Evolutionary conservation across 768 basidiomycete species (phyloP).

Genomic region (Epithele typhae): DNA sequence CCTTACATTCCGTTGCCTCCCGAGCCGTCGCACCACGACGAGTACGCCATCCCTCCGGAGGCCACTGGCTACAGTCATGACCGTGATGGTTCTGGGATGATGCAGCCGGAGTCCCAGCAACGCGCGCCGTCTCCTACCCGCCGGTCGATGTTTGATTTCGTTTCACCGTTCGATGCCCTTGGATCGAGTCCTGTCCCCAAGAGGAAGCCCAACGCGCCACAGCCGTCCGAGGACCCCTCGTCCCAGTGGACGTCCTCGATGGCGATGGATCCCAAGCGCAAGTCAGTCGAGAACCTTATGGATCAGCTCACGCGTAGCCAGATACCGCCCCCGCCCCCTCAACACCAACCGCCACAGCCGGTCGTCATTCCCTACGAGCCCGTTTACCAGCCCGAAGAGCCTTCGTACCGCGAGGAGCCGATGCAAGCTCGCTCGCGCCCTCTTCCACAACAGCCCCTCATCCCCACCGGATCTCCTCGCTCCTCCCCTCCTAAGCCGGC

Average conservation of each 20-base stretch:
- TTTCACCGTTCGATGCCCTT: conserved; percentile 81
- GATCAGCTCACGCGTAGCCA: conserved; percentile 61
- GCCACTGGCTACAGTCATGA: conserved; percentile 20
- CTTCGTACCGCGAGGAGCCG: conserved; percentile 25
- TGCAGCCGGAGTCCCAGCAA: conserved; percentile 22
- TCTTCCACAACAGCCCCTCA: conserved; percentile 55
- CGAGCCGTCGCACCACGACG: conserved; percentile 18
- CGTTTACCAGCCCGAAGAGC: conserved; percentile 26
- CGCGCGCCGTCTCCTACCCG: conserved; percentile 63
- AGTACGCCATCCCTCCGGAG: conserved; percentile 15
- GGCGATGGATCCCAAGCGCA: conserved; percentile 59
- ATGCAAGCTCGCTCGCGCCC: conserved; percentile 51
- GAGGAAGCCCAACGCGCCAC: conserved; percentile 52
- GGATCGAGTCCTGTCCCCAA: conserved; percentile 45
- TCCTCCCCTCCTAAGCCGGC: conserved; percentile 63
- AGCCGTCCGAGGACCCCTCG: conserved; percentile 50
- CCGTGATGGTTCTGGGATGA: conserved; percentile 9
- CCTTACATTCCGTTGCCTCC: conserved; percentile 17
- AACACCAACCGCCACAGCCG: conserved; percentile 23
- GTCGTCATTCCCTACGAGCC: conserved; percentile 25
- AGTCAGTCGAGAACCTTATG: conserved; percentile 79
- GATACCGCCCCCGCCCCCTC: conserved; percentile 25
- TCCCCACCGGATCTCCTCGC: conserved; percentile 45
- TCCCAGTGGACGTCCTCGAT: conserved; percentile 45
- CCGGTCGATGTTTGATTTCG: conserved; percentile 82